These are phyloP conservation scores for Monilinia aucupariae DNA, from an alignment of 2,329 filamentous ascomycete genomes.

Conservation along the genomic window DNA sequence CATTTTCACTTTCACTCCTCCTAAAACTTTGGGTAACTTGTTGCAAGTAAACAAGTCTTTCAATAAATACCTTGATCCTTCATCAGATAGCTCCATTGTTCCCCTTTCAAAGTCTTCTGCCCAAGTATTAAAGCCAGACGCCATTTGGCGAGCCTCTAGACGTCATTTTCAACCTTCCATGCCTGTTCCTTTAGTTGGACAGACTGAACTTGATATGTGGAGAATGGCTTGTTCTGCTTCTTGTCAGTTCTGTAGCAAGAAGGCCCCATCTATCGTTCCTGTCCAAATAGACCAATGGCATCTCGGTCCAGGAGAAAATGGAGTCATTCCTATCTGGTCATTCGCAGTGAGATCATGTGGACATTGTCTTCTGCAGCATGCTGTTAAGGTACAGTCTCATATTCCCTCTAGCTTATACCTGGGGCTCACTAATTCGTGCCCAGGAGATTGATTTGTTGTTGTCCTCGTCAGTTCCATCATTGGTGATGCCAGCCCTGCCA, in stretches of 20 bases:
- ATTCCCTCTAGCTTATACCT: slow-evolving; percentile 15
- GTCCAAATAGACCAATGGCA: slow-evolving; percentile 45
- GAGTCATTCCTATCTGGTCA: slow-evolving; percentile 62
- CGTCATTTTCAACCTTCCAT: slow-evolving; percentile 60
- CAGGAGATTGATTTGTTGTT: slow-evolving; percentile 68
- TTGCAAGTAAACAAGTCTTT: slow-evolving; percentile 64
- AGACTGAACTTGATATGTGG: slow-evolving; percentile 73
- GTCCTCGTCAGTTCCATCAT: slow-evolving; percentile 53
- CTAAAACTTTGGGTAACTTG: slow-evolving; percentile 57
- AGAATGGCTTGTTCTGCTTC: slow-evolving; percentile 54
- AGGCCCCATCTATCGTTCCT: slow-evolving; percentile 25
- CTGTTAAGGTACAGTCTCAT: slow-evolving; percentile 56
- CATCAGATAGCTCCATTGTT: slow-evolving; percentile 36
- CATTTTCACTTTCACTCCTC: slow-evolving; percentile 62
- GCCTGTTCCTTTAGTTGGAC: slow-evolving; percentile 60
- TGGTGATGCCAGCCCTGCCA: slow-evolving; percentile 62
- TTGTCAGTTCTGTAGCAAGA: slow-evolving; percentile 64
- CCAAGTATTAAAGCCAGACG: slow-evolving; percentile 50
- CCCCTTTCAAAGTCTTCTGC: slow-evolving; percentile 35
- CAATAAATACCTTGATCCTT: slow-evolving; percentile 52
- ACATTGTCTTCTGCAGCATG: slow-evolving; percentile 54
- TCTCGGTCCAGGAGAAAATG: slow-evolving; percentile 55
- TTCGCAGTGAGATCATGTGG: slow-evolving; percentile 65
- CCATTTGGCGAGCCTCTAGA: slow-evolving; percentile 66
- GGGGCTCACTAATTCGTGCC: slow-evolving; percentile 27